These are phyloP conservation scores for Zygoascus meyerae DNA, from an alignment of 1,139 yeast species.

Conservation along the genomic window DNA sequence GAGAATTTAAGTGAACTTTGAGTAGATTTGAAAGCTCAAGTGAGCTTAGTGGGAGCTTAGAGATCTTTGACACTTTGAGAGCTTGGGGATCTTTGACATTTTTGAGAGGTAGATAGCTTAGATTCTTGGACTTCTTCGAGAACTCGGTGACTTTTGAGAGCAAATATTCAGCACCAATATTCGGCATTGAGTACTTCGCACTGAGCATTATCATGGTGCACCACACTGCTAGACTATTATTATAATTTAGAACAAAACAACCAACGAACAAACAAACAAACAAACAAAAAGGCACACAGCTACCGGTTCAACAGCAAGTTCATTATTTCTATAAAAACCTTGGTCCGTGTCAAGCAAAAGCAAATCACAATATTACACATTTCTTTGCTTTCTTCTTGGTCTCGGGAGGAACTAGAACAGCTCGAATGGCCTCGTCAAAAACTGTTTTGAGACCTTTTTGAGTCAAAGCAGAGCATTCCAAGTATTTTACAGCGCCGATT, in stretches of 20 bases:
- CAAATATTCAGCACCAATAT: no score
- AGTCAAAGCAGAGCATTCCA: constrained; percentile 92
- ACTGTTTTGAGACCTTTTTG: constrained; percentile 74
- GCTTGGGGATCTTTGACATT: no score
- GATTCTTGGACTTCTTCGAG: no score
- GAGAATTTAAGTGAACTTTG: no score
- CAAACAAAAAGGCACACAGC: constrained; percentile 7
- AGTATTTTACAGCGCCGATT: constrained; percentile 61
- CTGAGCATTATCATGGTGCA: no score
- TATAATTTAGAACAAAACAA: not conserved
- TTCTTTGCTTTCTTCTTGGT: constrained; percentile 38
- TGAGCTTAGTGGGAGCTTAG: no score
- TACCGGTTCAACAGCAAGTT: not conserved
- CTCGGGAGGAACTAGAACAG: constrained; percentile 11
- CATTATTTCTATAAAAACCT: not conserved
- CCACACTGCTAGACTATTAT: no score
- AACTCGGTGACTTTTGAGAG: no score
- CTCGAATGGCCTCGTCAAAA: constrained; percentile 67
- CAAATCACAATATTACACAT: constrained; percentile 60
- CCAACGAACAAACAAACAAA: constrained; percentile 2
- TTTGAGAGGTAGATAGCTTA: no score
- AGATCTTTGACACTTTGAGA: no score
- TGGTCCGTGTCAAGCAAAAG: not conserved
- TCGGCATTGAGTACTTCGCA: no score
- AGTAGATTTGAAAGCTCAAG: no score